Percentiles rank a stretch among this genome's conserved stretches.
Evolutionary conservation across 2,329 filamentous ascomycete genomes (phyloP).

Genomic region (Ophiocordyceps polyrhachis-furcata): DNA sequence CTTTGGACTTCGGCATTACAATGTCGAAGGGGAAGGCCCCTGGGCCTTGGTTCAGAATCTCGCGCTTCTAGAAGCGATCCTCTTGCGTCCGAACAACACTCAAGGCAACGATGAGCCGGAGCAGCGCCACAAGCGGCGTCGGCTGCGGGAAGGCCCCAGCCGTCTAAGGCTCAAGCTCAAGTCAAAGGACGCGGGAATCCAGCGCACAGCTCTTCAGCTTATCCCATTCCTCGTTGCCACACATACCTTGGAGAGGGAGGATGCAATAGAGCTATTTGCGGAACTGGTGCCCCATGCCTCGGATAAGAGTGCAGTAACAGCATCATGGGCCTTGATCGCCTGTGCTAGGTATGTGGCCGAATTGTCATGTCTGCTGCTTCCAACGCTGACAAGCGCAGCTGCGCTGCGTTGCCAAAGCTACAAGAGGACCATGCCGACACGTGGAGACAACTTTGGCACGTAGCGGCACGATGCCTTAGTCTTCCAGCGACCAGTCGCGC

Average conservation of each 20-base stretch:
- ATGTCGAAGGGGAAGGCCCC: conserved; percentile 35
- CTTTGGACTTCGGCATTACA: conserved; percentile 35
- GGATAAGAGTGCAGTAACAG: conserved; percentile 48
- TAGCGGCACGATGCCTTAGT: conserved; percentile 51
- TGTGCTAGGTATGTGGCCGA: conserved; percentile 45
- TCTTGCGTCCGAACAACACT: conserved; percentile 12
- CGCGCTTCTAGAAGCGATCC: conserved; percentile 34
- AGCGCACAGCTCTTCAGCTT: conserved; percentile 35
- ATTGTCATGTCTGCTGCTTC: not conserved
- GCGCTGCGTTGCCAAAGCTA: conserved; percentile 8
- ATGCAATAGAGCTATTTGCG: conserved; percentile 35
- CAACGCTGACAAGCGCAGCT: conserved; percentile 13
- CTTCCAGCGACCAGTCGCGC: conserved; percentile 55
- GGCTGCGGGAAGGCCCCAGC: conserved; percentile 21
- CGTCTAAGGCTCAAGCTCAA: conserved; percentile 30
- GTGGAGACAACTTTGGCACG: conserved; percentile 64
- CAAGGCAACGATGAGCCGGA: conserved; percentile 13
- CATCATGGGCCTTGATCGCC: conserved; percentile 74
- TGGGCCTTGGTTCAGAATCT: conserved; percentile 42
- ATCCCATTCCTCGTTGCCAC: conserved; percentile 36
- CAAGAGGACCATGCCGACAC: conserved; percentile 18
- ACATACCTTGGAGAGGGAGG: conserved; percentile 26
- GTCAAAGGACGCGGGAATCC: conserved; percentile 22
- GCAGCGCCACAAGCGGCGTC: conserved; percentile 34
- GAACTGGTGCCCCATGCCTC: conserved; percentile 39